Percentiles rank a stretch among this genome's conserved stretches.
Evolutionary conservation across 2,329 filamentous ascomycete genomes (phyloP).

Genomic region (Fragosphaeria purpurea): DNA sequence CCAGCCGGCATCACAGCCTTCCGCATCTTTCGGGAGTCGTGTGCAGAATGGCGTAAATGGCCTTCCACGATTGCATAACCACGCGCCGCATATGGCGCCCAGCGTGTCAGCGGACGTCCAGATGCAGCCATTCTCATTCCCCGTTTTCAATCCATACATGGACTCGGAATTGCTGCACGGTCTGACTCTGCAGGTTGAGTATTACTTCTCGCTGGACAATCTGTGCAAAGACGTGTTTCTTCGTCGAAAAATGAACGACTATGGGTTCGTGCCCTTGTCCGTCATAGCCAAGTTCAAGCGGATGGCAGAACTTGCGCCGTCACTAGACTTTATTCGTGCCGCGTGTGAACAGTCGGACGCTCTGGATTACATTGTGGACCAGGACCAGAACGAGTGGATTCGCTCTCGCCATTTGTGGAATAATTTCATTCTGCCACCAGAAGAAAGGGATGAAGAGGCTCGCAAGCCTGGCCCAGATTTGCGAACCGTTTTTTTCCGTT

Average conservation of each 20-base stretch:
- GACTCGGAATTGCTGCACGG: slow-evolving; percentile 24
- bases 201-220: slow-evolving; percentile 96
- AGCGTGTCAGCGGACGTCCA: slow-evolving; percentile 8
- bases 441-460: slow-evolving; percentile 61
- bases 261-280: slow-evolving; percentile 76
- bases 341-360: slow-evolving; percentile 63
- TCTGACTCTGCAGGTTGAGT: slow-evolving; percentile 56
- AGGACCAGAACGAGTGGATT: slow-evolving; percentile 70
- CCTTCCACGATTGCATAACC: slow-evolving; percentile 18
- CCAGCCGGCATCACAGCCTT: slow-evolving; percentile 6
- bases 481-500: slow-evolving; percentile 13
- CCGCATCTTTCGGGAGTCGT: neutral
- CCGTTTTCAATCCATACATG: slow-evolving; percentile 2
- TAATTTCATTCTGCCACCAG: slow-evolving; percentile 63
- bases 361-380: slow-evolving; percentile 64
- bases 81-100: slow-evolving; percentile 7
- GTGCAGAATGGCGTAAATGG: slow-evolving; percentile 11
- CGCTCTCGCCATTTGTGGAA: slow-evolving; percentile 68
- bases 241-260: slow-evolving; percentile 84
- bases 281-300: slow-evolving; percentile 83
- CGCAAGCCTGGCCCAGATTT: slow-evolving; percentile 56
- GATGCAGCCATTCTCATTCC: slow-evolving; percentile 4
- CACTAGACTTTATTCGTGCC: slow-evolving; percentile 62
- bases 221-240: slow-evolving; percentile 87
- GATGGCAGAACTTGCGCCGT: slow-evolving; percentile 61